phyloP scores from a whole-genome alignment of 1,284 basidiomycete genomes.

The Heterobasidion irregulare region DNA sequence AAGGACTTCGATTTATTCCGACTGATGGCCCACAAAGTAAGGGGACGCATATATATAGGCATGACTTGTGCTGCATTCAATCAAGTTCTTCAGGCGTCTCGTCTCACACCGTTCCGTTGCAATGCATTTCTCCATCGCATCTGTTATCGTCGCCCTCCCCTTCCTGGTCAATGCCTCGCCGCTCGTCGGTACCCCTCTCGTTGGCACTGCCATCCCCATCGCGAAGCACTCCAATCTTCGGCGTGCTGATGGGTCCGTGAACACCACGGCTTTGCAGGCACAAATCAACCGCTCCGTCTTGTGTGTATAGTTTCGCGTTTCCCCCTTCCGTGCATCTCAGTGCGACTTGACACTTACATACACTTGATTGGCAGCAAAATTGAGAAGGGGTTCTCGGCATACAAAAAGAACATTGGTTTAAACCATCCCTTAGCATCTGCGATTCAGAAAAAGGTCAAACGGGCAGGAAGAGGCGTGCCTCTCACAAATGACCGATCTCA shows the following conservation, averaged over 20 bases:
- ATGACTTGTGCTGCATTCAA: not conserved
- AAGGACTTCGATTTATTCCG: not conserved
- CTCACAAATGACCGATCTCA: conserved; percentile 10
- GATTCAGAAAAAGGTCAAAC: conserved; percentile 1
- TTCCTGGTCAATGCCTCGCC: conserved; percentile 10
- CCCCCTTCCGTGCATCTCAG: too few species aligned
- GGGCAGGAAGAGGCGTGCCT: conserved; percentile 5
- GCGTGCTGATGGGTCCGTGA: not conserved
- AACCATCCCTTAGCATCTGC: conserved; percentile 2
- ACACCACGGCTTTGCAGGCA: not conserved
- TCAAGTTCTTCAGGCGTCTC: not conserved
- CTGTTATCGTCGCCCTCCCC: conserved; percentile 10
- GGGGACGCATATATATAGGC: not conserved
- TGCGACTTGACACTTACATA: too few species aligned
- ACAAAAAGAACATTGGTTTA: conserved; percentile 7
- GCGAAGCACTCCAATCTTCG: conserved; percentile 1
- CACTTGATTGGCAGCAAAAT: conserved; percentile 3
- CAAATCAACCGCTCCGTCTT: not conserved
- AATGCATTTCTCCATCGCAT: conserved; percentile 12
- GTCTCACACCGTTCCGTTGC: not conserved
- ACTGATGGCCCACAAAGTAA: not conserved
- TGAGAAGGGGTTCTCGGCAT: not conserved
- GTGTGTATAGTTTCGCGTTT: not conserved
- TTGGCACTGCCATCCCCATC: conserved; percentile 3
- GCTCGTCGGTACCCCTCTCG: not conserved